Evolutionary conservation across 306 rosid species (phyloP), one percentile per base, ranked within the genome.

Genomic region (Luffa aegyptiaca): DNA sequence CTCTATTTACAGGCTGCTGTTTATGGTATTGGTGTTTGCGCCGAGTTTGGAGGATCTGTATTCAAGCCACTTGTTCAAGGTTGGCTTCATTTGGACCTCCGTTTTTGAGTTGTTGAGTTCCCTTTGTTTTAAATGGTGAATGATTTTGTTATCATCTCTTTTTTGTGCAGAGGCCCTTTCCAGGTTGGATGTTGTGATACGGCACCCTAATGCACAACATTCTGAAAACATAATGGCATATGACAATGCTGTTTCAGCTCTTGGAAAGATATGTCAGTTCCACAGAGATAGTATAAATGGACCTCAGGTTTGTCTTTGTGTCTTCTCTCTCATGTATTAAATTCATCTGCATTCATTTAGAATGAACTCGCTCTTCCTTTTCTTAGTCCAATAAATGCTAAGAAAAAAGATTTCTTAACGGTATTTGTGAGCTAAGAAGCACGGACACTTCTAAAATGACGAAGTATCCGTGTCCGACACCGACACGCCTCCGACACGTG

Each of bases 11-110:
- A 93, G 99, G 98, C 98, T 36, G 98, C 99, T 59, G 96, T 96
- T 46, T 96, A 96, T 85, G 99, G 99, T 79, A 96, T 96, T 10
- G 99, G 98, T 83, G 99, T 96, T 52, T 96, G 99, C 86, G 96
- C 96, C 6, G 99, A 93, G 87, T 96, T 81, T 80, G 99, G 99
- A 44, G 99, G 96, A 81, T 81, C 94, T 51, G 92, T 89, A 56
- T 87, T 96, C 78, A 96, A 88, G 82, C 98, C 92, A 74, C 91
- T 96, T 11, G 90, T 96, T 79, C 94, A 96, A 82, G 96, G 99
- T 96, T 93, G 82, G 75, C 21, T 86, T 74, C 66, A 45, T 71
- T 80, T 74, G 36, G 13, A 10, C 21, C 57, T 5, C 1, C 33
- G 7, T 74, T 18, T 75, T 49, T 35, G 64, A 35, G 48, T 2